Evolutionary conservation across 176 grass and related monocot genomes (phyloP), one percentile per base, ranked within the genome.

Genomic region (Triticum dicoccoides): DNA sequence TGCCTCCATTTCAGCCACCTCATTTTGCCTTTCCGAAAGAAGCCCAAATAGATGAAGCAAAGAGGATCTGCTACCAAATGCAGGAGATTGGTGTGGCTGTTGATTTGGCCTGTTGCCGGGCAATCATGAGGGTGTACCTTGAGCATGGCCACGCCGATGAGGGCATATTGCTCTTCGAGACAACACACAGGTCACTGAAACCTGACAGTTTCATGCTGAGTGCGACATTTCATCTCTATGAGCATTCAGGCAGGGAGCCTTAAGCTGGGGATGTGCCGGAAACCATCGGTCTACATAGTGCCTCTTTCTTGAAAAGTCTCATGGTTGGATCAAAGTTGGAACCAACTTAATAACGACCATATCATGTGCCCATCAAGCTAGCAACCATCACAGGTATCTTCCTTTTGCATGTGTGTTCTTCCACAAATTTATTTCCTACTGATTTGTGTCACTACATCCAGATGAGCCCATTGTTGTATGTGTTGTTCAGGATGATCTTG

Each of bases 91-190:
- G 84, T 11, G 75, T 98, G 67, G 35, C 24, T 64, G 88, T 88
- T 70, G 91, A 96, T 62, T 69, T 98, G 69, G 84, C 92, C 5
- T 96, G 92, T 78, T 94, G 92, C 69, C 76, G 93, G 47, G 78
- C 79, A 25, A 94, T 98, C 93, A 98, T 94, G 96, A 94, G 93
- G 82, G 80, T 81, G 14, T 92, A 87, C 49, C 56, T 98, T 61
- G 88, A 98, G 17, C 44, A 87, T 9, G 88, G 90, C 34, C 87
- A 77, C 13, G 42, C 92, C 6, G 77, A 90, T 4, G 68, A 96
- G 25, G 96, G 90, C 34, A 85, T 96, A 80, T 81, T 80, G 9
- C 85, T 98, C 34, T 96, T 92, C 14, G 88, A 94, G 85, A 87
- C 18, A n/a, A 80, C 65, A 3, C 17, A 69, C 1, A 20, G 38